Evolutionary conservation across 2,329 filamentous ascomycete species (phyloP), one percentile per base, ranked within the genome.

Genomic region (Aspergillus glaucus): DNA sequence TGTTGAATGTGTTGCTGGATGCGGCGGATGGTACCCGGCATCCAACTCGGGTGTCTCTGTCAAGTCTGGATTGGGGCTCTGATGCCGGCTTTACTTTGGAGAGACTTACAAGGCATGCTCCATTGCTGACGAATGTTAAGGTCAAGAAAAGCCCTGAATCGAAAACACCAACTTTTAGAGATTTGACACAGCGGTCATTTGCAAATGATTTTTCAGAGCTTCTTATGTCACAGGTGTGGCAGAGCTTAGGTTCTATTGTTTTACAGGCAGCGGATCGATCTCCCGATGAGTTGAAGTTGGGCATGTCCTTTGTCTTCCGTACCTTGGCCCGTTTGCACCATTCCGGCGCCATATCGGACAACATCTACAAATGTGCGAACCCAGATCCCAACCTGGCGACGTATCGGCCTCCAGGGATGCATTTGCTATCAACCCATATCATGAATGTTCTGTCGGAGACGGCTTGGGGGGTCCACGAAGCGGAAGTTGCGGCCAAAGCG

Each of bases 391-490:
- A 64, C 26, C 59, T 65, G 43, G 56, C 55, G 17, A 49, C 62
- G 3, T 67, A 67, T 48, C 64, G 71, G 7, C 71, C 73, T 5
- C 73, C 74, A 5, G 69, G 67, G 4, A 62, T 77, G 44, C 62
- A 73, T 53, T 51, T 75, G 4, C 57, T 76, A 28, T 71, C 69
- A 10, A 67, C 62, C 9, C 65, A 70, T 49, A 75, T 77, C 19
- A 69, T 77, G 68, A 71, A 67, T 43, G 66, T 70, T 46, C 49
- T 77, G 32, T 73, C 74, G 4, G 73, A 77, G 52, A 67, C 73
- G 32, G 71, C 69, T 14, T 76, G 72, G 71, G 56, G 65, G 45
- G 65, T 66, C 36, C 64, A 73, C 44, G 65, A 73, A 55, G 61
- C 65, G 21, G 62, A 68, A 32, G 59, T 68, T 21, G 63, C 66